Conservation (phyloP, 2,329 filamentous ascomycete genomes). For the Atkinsonella hypoxylon region DNA sequence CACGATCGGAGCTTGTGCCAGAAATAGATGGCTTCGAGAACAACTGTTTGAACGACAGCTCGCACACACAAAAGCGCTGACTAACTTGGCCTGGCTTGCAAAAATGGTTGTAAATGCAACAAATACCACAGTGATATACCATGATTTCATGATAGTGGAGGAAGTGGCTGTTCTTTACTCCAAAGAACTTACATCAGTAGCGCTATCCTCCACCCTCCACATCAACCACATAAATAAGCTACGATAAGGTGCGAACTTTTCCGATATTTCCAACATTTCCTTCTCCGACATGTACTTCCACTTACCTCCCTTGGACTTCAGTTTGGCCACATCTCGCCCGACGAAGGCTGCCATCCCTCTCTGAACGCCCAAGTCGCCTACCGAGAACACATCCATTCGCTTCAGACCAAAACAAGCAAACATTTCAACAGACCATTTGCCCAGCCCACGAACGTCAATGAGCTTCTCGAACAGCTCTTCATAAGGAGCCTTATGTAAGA, state of each 20-base stretch:
- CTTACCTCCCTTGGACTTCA: slow-evolving; percentile 73
- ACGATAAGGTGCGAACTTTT: slow-evolving; percentile 74
- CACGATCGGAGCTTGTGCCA: neutral
- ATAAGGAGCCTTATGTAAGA: slow-evolving; percentile 69
- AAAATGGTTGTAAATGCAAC: neutral
- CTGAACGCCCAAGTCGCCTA: slow-evolving; percentile 88
- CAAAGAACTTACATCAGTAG: slow-evolving; percentile 55
- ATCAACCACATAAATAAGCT: slow-evolving; percentile 98
- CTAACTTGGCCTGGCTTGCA: too few relatives aligned
- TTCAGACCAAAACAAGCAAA: slow-evolving; percentile 95
- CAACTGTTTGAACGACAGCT: too few relatives aligned
- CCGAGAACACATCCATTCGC: slow-evolving; percentile 84
- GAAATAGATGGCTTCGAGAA: neutral
- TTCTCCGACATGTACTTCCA: slow-evolving; percentile 97
- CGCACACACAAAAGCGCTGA: too few relatives aligned
- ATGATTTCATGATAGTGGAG: neutral
- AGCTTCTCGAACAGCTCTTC: slow-evolving; percentile 76
- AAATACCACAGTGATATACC: neutral
- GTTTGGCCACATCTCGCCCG: slow-evolving; percentile 70
- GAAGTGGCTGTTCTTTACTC: slow-evolving; percentile 20
- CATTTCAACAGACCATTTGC: slow-evolving; percentile 93
- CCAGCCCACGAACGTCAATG: slow-evolving; percentile 76
- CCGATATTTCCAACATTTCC: slow-evolving; percentile 78
- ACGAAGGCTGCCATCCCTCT: slow-evolving; percentile 83
- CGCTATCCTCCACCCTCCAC: slow-evolving; percentile 66